phyloP scores from a whole-genome alignment of 306 rosid genomes.

The Dalbergia oliveri region DNA sequence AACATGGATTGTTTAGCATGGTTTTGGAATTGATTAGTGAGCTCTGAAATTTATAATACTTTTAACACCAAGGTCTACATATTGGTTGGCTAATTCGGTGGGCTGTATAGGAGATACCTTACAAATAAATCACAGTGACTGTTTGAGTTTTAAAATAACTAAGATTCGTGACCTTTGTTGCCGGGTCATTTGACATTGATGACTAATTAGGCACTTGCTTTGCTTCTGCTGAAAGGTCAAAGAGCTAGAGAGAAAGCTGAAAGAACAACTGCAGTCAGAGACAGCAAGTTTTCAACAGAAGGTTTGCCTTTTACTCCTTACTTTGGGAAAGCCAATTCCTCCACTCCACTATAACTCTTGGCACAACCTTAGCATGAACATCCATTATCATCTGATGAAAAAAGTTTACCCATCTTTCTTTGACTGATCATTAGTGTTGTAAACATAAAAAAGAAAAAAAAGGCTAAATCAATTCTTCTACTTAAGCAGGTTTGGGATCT shows the following conservation, averaged over 20 bases:
- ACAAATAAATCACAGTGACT: not conserved
- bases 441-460: not conserved
- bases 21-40: slow-evolving; percentile 26
- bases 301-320: slow-evolving; percentile 51
- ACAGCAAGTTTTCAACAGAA: slow-evolving; percentile 65
- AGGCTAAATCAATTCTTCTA: not conserved
- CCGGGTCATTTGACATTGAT: slow-evolving; percentile 7
- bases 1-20: slow-evolving; percentile 12
- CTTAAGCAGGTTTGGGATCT: slow-evolving; percentile 74
- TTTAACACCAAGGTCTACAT: not conserved
- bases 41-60: not conserved
- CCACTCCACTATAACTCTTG: slow-evolving; percentile 5
- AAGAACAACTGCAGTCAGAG: slow-evolving; percentile 70
- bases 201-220: slow-evolving; percentile 34
- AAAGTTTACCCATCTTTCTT: slow-evolving; percentile 7
- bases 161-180: not conserved
- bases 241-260: slow-evolving; percentile 74
- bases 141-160: slow-evolving; percentile 5
- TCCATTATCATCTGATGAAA: slow-evolving; percentile 11
- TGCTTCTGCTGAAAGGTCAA: slow-evolving; percentile 62
- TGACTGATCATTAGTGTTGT: slow-evolving; percentile 27
- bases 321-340: slow-evolving; percentile 22
- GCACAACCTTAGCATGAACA: not conserved
- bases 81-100: not conserved
- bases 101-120: not conserved